Percentiles rank a stretch among this genome's conserved stretches.
phyloP scores from a whole-genome alignment of 1,139 yeast genomes.

The Martiniozyma asiatica region DNA sequence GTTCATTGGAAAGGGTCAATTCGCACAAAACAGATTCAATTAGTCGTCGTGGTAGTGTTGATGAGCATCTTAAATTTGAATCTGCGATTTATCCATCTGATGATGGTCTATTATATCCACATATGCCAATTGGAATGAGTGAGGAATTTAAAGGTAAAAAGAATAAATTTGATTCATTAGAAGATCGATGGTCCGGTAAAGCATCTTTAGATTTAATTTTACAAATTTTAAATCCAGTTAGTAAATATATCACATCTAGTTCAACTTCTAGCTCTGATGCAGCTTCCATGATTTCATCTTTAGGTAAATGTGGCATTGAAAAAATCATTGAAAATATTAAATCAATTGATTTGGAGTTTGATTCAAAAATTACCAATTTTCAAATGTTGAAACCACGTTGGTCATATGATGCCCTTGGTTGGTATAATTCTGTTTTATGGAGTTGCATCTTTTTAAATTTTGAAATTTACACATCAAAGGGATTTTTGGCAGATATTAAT shows the following conservation, averaged over 20 bases:
- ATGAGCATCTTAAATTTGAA: conserved; percentile 5
- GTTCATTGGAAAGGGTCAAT: background rate
- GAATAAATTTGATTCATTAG: conserved; percentile 37
- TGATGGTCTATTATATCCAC: conserved; percentile 23
- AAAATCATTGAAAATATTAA: conserved; percentile 7
- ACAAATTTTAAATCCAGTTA: conserved; percentile 19
- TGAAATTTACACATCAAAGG: conserved; percentile 14
- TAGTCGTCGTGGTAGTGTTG: conserved; percentile 9
- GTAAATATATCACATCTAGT: conserved; percentile 26
- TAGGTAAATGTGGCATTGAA: conserved; percentile 14
- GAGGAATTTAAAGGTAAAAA: conserved; percentile 45
- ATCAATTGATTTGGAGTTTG: conserved; percentile 28
- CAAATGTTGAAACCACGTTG: conserved; percentile 47
- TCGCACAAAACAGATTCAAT: conserved; percentile 1
- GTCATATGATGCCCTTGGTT: conserved; percentile 55
- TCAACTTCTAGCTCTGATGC: conserved; percentile 8
- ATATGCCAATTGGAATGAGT: conserved; percentile 54
- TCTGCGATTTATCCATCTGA: conserved; percentile 1
- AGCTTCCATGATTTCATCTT: conserved; percentile 11
- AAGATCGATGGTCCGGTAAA: conserved; percentile 50
- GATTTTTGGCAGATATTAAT: conserved; percentile 20
- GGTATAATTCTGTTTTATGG: conserved; percentile 67
- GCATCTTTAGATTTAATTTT: conserved; percentile 36
- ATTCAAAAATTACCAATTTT: conserved; percentile 22
- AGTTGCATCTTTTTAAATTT: conserved; percentile 44